phyloP scores from a whole-genome alignment of 1,284 basidiomycete species.

The Apiotrichum veenhuisii region DNA sequence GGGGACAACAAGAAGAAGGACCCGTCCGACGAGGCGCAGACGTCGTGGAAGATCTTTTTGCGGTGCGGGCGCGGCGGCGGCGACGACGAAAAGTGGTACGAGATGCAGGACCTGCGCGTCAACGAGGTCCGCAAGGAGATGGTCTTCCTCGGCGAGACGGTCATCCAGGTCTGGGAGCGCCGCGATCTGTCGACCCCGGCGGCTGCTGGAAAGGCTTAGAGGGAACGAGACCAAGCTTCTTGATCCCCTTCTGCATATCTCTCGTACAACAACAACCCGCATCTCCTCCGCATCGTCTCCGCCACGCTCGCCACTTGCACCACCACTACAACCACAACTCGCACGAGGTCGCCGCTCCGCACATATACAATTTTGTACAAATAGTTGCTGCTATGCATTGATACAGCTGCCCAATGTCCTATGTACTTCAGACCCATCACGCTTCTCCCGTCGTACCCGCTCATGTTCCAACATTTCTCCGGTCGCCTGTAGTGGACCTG shows the following conservation, averaged over 20 bases:
- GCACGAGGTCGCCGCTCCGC: not conserved
- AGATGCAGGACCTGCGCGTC: conserved; percentile 94
- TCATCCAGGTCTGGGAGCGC: conserved; percentile 68
- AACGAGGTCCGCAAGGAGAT: conserved; percentile 93
- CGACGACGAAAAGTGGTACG: conserved; percentile 89
- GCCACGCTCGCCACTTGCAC: not conserved
- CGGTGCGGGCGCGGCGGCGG: conserved; percentile 66
- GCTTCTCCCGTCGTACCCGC: no score
- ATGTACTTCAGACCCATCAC: not conserved
- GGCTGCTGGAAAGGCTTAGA: no score
- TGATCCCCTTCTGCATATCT: not conserved
- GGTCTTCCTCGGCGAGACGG: conserved; percentile 95
- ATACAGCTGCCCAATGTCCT: conserved; percentile 3
- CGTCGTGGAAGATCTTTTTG: conserved; percentile 82
- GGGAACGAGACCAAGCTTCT: no score
- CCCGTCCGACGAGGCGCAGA: conserved; percentile 31
- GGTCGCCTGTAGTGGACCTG: no score
- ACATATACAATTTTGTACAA: not conserved
- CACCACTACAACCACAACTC: no score
- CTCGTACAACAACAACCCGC: not conserved
- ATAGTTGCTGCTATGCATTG: conserved; percentile 4
- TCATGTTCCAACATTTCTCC: no score
- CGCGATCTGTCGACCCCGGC: conserved; percentile 37
- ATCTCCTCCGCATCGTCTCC: not conserved
- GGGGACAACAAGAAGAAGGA: conserved; percentile 27